Evolutionary conservation across 345 rosid species (phyloP), one percentile per base, ranked within the genome.

Genomic region (Mercurialis annua): DNA sequence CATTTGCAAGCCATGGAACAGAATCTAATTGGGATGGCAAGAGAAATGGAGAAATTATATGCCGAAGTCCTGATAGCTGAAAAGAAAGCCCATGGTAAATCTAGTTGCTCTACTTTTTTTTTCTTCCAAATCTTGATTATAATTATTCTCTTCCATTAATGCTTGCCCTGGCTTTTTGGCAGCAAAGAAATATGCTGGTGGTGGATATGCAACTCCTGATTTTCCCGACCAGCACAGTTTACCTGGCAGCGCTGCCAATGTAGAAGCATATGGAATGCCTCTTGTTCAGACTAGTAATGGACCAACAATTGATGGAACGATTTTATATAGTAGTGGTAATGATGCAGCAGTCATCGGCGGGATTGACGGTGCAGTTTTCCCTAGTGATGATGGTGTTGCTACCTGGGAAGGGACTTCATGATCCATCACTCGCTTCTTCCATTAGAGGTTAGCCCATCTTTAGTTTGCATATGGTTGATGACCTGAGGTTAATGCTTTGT

Each of bases 1-100:
- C 83, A 83, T 64, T 47, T 92, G 80, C 82, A 80, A 77, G 82
- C 78, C 16, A 83, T 69, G 88, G 97, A 92, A 80, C 81, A 78
- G 36, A 78, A 75, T 59, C 79, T 90, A 26, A 82, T 84, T 29
- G 84, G 74, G 61, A 86, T 86, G 72, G 96, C 87, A 38, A 83
- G 81, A 72, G 84, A 83, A 71, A 78, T 87, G 62, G 97, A 90
- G 75, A 84, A 72, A 47, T 69, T 92, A 59, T 81, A 76, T 17
- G 73, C 79, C 52, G 88, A 84, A 64, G 81, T 87, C 60, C 52
- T 56, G 69, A 80, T 71, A 43, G 78, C 83, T 2, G 81, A 79
- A 67, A 82, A 56, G 68, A 76, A 60, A 74, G 71, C 69, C 56
- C 75, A 55, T 1, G 89, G 90, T 83, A 69, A 71, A 52, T 61